Conservation (phyloP, 2,329 filamentous ascomycete species). For the Hypoxylon sp. region DNA sequence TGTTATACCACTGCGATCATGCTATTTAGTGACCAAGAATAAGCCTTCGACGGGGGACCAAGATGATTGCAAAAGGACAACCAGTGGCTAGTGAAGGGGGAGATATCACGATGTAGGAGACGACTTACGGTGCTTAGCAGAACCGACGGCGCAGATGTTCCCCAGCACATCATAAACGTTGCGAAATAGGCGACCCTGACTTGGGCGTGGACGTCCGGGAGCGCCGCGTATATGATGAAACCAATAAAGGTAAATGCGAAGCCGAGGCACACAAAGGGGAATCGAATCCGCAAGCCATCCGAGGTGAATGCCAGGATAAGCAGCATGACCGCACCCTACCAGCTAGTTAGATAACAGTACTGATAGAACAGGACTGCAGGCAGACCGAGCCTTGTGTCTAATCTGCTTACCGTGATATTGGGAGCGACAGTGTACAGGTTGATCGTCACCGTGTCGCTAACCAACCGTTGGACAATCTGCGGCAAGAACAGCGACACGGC, state of each 20-base stretch:
- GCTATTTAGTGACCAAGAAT: neutral
- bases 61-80: neutral
- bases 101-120: slow-evolving; percentile 3
- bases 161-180: slow-evolving; percentile 85
- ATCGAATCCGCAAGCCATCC: slow-evolving; percentile 71
- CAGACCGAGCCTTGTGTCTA: too few species aligned
- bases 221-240: slow-evolving; percentile 79
- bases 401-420: slow-evolving; percentile 64
- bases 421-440: slow-evolving; percentile 85
- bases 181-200: slow-evolving; percentile 77
- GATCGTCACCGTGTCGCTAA: slow-evolving; percentile 63
- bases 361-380: too few species aligned
- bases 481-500: slow-evolving; percentile 63
- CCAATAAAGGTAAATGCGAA: slow-evolving; percentile 79
- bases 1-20: slow-evolving; percentile 71
- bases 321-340: slow-evolving; percentile 71
- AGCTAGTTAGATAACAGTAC: slow-evolving; percentile 3
- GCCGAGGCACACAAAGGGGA: slow-evolving; percentile 76
- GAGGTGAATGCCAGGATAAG: slow-evolving; percentile 76
- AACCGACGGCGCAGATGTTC: slow-evolving; percentile 76
- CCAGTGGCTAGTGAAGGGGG: neutral
- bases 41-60: neutral
- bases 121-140: slow-evolving; percentile 56
- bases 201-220: slow-evolving; percentile 67
- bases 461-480: slow-evolving; percentile 61